Conservation (phyloP, 768 basidiomycete species). For the Hortiboletus campestris region DNA sequence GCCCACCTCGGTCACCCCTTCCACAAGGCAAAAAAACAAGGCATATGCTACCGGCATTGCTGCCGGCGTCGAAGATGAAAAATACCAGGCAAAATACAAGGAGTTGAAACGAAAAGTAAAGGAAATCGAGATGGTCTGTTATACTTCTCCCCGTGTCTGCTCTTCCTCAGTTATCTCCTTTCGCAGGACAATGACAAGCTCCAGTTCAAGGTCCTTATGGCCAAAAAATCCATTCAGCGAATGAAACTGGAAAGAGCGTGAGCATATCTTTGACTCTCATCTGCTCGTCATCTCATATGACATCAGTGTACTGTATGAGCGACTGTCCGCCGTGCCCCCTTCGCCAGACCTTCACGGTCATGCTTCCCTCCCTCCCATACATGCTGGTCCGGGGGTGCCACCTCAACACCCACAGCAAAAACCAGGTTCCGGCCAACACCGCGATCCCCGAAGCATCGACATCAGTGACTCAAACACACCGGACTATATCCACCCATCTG, state of each 20-base stretch:
- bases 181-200: conserved; percentile 86
- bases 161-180: conserved; percentile 2
- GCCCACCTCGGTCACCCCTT: conserved; percentile 27
- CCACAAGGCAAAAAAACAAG: conserved; percentile 48
- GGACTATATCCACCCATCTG: conserved; percentile 51
- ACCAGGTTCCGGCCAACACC: conserved; percentile 22
- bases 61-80: conserved; percentile 79
- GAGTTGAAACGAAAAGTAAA: conserved; percentile 86
- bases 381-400: conserved; percentile 36
- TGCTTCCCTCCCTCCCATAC: conserved; percentile 31
- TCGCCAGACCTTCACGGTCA: conserved; percentile 51
- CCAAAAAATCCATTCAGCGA: conserved; percentile 80
- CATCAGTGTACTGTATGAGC: conserved; percentile 72
- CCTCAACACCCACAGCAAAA: conserved; percentile 32
- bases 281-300: conserved; percentile 27
- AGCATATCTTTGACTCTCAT: conserved; percentile 37
- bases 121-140: conserved; percentile 77
- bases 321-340: conserved; percentile 59
- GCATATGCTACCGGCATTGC: conserved; percentile 59
- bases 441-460: conserved; percentile 42
- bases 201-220: conserved; percentile 73
- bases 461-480: conserved; percentile 46
- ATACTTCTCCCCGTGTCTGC: neutral
- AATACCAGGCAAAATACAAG: conserved; percentile 86
- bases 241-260: conserved; percentile 89